Base-by-base conservation (phyloP, 225 moss, liverwort and hornwort species). In the Thuidium tamariscinum region DNA sequence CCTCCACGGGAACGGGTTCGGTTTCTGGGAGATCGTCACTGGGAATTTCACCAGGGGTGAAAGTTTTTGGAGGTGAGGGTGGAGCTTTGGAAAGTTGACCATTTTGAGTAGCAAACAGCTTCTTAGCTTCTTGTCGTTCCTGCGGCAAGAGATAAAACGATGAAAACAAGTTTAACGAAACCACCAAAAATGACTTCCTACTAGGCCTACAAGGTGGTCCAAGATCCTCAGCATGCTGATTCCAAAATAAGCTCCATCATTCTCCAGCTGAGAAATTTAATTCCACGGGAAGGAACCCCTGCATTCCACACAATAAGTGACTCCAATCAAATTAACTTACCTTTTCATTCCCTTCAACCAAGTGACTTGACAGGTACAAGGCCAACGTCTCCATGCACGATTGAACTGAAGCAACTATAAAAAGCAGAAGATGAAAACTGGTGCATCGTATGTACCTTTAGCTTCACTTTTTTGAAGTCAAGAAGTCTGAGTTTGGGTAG, bases 391-490 rank as follows among this genome's bases (percentile, higher is more conserved):
- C 64, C 83, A 86, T 84, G 74, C 74, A 85, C 72, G 79, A 79
- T 66, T 77, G 84, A 83, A 81, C 75, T 82, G 30, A 84, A 86
- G 79, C 64, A 88, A 84, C 66, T 41, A 89, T 66, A 84, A 70
- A 87, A 87, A 87, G 29, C 79, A 85, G 82, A 42, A 80, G 76
- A 80, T 80, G 68, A 82, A 72, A 83, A 81, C 27, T 74, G 44
- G 75, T 36, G 86, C 80, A 76, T 86, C 74, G 32, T 26, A 73
- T 88, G 76, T 95, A 98, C 99, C 97, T 99, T 99, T 8, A 92
- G 90, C 87, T 95, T 99, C 92, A 99, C 96, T 95, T 99, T 99
- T 65, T 97, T 97, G 89, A 99, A 99, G 88, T 99, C 97, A 61
- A 99, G 97, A 82, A 97, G 94, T 71, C 96, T 94, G 63, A 99